Percentiles rank a stretch among this genome's conserved stretches.
These are phyloP conservation scores for Alternaria conjuncta DNA, from an alignment of 2,329 filamentous ascomycete species.

Conservation along the genomic window DNA sequence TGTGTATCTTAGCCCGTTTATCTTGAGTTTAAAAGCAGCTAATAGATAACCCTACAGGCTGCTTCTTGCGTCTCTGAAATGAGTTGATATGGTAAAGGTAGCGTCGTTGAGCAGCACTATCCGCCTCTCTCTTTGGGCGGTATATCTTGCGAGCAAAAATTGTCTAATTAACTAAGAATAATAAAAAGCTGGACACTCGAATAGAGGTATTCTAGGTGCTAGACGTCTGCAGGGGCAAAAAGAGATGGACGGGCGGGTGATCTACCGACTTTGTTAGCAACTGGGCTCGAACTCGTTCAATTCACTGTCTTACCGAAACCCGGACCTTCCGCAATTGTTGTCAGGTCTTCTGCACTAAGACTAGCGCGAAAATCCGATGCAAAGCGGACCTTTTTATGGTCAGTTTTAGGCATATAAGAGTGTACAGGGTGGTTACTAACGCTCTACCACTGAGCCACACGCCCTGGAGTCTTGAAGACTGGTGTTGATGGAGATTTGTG, in stretches of 20 bases:
- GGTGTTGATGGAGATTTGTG: not conserved
- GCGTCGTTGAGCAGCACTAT: not conserved
- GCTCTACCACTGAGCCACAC: conserved; percentile 48
- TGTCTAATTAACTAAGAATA: not conserved
- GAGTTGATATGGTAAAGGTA: not conserved
- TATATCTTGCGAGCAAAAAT: not conserved
- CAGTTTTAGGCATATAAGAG: no score
- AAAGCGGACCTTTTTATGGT: conserved; percentile 30
- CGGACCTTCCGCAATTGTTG: conserved; percentile 36
- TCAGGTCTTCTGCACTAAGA: not conserved
- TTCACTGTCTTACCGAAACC: conserved; percentile 28
- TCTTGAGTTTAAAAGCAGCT: not conserved
- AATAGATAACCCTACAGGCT: not conserved
- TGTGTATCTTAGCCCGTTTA: not conserved
- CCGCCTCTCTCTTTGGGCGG: not conserved
- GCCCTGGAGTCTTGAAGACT: conserved; percentile 15
- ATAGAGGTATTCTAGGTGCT: not conserved
- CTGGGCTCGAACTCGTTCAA: not conserved
- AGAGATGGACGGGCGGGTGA: conserved; percentile 34
- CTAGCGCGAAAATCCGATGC: conserved; percentile 15
- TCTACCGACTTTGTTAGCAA: not conserved
- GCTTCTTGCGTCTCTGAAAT: not conserved
- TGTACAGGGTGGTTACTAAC: not conserved
- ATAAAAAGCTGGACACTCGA: not conserved
- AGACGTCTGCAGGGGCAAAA: not conserved